Base-by-base conservation (phyloP, 2,329 filamentous ascomycete genomes). In the Apiospora phragmitis region DNA sequence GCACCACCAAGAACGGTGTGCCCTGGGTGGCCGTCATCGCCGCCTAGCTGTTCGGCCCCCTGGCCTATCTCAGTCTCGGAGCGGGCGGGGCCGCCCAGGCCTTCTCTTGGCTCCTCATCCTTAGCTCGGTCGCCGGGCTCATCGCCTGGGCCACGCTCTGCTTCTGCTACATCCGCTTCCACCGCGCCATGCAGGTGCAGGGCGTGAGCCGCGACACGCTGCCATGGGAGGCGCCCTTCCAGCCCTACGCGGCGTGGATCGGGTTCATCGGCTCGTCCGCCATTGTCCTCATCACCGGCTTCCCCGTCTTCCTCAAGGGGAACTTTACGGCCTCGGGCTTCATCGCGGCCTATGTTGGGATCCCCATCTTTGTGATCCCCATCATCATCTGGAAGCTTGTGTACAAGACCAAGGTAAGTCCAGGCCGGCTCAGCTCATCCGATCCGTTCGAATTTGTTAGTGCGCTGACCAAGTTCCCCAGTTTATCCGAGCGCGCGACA, bases 21-120 rank as follows among this genome's bases (percentile, higher is more conserved):
- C 83, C 83, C 3, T 85, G 88, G 70, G 78, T 81, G 3, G 81
- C 82, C 14, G 82, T 85, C 47, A 75, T 82, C 42, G 71, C 76
- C 1, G 75, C 81, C 4, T 80, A 80, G 77, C 75, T 82, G 4
- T 82, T 83, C 49, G 80, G 80, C 0, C 81, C 81, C 0, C 72
- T 85, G 55, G 82, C 81, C 12, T 85, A 84, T 72, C 74, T 85
- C 68, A 81, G 80, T 42, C 69, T 75, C 18, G 71, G 73, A 18
- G 12, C 45, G 1, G 73, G 72, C 24, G 72, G 74, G 26, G 59
- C 72, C 21, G 41, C 71, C 3, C 70, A 75, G 47, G 74, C 73
- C 62, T 78, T 79, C 71, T 73, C 68, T 8, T 72, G 71, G 71
- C 59, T 72, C 5, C 65, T 72, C 21, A 72, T 68, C 45, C 62